Percentiles rank a stretch among this genome's conserved stretches.
Conservation (phyloP, 345 rosid species). For the Fremontodendron californicum region DNA sequence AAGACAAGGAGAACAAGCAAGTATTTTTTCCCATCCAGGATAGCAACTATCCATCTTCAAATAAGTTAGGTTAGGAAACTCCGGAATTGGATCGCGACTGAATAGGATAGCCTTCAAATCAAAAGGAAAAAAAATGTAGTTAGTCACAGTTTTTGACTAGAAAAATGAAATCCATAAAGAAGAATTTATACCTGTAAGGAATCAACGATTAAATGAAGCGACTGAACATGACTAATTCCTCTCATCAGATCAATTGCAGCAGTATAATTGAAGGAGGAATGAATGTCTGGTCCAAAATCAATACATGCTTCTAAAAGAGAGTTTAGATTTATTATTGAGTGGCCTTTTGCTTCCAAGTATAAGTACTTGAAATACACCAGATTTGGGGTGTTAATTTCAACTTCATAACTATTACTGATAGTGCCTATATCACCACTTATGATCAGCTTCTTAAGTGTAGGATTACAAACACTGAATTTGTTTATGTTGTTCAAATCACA, state of each 20-base stretch:
- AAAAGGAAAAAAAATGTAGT: not conserved
- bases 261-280: not conserved
- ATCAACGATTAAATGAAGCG: not conserved
- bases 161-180: not conserved
- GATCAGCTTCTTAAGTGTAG: not conserved
- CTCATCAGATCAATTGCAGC: not conserved
- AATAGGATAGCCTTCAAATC: not conserved
- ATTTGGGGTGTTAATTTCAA: not conserved
- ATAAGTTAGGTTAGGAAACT: not conserved
- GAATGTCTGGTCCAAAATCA: not conserved
- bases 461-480: not conserved
- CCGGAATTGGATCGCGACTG: not conserved
- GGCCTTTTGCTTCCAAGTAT: not conserved
- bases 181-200: not conserved
- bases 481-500: not conserved
- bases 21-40: not conserved
- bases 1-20: not conserved
- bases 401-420: not conserved
- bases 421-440: not conserved
- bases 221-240: not conserved
- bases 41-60: not conserved
- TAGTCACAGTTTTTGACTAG: not conserved
- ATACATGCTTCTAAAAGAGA: not conserved
- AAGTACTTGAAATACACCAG: not conserved
- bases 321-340: not conserved